Percentiles rank a stretch among this genome's conserved stretches.
Conservation (phyloP, 2,329 filamentous ascomycete genomes). For the Teratosphaeriaceae sp. region DNA sequence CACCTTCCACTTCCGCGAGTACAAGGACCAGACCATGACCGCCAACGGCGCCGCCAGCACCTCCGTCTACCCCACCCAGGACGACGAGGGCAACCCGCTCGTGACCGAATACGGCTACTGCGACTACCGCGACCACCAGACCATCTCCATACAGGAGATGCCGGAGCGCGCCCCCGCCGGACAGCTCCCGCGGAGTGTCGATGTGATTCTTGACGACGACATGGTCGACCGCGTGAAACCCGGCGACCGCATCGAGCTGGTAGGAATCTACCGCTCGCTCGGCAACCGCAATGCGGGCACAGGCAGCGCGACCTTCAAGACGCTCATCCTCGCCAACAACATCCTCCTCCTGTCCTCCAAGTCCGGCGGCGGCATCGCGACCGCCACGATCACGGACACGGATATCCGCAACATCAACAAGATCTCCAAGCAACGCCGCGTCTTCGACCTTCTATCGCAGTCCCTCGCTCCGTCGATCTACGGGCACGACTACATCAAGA, state of each 20-base stretch:
- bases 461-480: conserved; percentile 95
- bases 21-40: conserved; percentile 96
- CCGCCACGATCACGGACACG: conserved; percentile 87
- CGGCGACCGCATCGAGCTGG: conserved; percentile 89
- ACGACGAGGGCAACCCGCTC: conserved; percentile 86
- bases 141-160: conserved; percentile 98
- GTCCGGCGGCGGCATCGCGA: conserved; percentile 86
- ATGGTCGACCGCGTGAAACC: conserved; percentile 92
- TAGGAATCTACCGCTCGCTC: conserved; percentile 91
- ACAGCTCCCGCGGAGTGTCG: conserved; percentile 88
- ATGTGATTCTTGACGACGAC: conserved; percentile 95
- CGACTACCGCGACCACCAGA: conserved; percentile 94
- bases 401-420: conserved; percentile 99
- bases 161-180: conserved; percentile 92
- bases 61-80: conserved; percentile 89
- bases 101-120: conserved; percentile 95
- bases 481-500: conserved; percentile 96
- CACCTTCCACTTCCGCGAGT: conserved; percentile 83
- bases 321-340: conserved; percentile 88
- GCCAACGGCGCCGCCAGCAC: conserved; percentile 76
- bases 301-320: conserved; percentile 91
- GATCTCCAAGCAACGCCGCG: conserved; percentile 84
- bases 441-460: conserved; percentile 88
- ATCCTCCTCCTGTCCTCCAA: conserved; percentile 92
- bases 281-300: conserved; percentile 90